These are phyloP conservation scores for Corchorus olitorius DNA, from an alignment of 345 rosid genomes.

Conservation along the genomic window DNA sequence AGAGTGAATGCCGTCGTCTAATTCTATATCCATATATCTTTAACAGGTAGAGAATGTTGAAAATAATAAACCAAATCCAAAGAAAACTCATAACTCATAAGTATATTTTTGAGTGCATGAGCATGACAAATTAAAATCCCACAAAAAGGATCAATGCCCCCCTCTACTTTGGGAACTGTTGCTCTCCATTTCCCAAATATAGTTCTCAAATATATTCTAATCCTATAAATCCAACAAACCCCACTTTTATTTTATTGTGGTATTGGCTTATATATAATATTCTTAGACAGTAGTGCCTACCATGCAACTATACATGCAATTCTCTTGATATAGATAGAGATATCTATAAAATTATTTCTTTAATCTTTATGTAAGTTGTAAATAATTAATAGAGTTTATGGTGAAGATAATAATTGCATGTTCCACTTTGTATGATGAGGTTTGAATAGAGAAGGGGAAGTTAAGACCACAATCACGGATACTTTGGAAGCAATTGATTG, in stretches of 20 bases:
- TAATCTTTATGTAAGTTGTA: no score
- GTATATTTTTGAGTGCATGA: neutral
- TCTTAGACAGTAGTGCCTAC: conserved; percentile 17
- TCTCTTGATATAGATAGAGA: neutral
- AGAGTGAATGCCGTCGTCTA: conserved; percentile 46
- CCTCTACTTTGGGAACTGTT: conserved; percentile 48
- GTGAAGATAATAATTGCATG: conserved; percentile 34
- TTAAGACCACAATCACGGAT: conserved; percentile 42
- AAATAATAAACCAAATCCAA: conserved; percentile 20
- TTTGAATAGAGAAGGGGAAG: conserved; percentile 29
- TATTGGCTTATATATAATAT: neutral
- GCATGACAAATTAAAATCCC: neutral
- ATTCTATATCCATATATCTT: no score
- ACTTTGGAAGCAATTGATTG: conserved; percentile 23
- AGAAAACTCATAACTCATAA: neutral
- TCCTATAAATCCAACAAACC: conserved; percentile 11
- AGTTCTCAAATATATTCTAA: conserved; percentile 8
- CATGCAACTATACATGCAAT: conserved; percentile 11
- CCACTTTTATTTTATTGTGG: conserved; percentile 11
- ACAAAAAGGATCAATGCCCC: neutral
- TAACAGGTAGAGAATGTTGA: conserved; percentile 41
- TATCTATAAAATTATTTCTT: neutral
- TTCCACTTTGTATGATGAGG: conserved; percentile 38
- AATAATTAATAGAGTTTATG: neutral
- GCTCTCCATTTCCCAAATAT: conserved; percentile 40